phyloP scores from a whole-genome alignment of 2,329 filamentous ascomycete genomes.

The Venturiaceae sp. region DNA sequence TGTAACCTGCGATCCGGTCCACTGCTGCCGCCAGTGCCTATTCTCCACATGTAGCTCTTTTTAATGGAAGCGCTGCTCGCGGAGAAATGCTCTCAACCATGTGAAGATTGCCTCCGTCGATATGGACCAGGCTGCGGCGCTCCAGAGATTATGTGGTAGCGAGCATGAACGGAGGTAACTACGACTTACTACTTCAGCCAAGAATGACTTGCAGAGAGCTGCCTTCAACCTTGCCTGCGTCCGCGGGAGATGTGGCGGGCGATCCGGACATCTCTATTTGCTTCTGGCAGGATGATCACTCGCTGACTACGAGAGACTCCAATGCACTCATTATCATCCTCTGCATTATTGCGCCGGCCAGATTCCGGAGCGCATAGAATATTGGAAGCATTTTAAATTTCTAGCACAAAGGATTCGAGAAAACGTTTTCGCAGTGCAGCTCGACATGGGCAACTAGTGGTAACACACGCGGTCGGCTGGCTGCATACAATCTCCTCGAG shows the following conservation, averaged over 20 bases:
- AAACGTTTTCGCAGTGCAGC: background rate
- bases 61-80: background rate
- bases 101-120: background rate
- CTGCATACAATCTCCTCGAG: background rate
- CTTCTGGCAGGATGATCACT: background rate
- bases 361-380: background rate
- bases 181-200: no score
- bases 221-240: background rate
- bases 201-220: background rate
- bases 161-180: background rate
- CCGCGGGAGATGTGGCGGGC: background rate
- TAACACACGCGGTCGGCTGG: background rate
- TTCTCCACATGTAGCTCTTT: background rate
- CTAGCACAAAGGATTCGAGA: background rate
- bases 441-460: background rate
- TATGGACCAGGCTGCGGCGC: background rate
- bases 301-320: background rate
- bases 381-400: no score
- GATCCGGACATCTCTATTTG: background rate
- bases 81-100: background rate
- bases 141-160: background rate
- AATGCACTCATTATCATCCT: background rate
- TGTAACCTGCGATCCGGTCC: background rate
- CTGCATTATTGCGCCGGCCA: background rate
- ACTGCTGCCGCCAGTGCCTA: background rate